Evolutionary conservation across 345 rosid genomes (phyloP).

Genomic region (Nasturtium officinale): DNA sequence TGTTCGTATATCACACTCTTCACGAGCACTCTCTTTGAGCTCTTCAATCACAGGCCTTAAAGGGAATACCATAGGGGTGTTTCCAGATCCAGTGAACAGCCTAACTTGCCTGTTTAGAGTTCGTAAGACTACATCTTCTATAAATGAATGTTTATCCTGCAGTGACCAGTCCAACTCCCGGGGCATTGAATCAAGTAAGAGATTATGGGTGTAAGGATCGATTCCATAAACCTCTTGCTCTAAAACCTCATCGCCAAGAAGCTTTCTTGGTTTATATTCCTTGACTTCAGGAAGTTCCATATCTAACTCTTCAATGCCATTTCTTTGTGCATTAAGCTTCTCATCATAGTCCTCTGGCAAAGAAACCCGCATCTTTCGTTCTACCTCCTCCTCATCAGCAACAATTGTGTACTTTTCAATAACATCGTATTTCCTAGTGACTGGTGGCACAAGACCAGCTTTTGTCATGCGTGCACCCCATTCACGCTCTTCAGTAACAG

Average conservation of each 20-base stretch:
- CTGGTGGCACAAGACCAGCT: slow-evolving; percentile 97
- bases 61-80: slow-evolving; percentile 87
- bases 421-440: slow-evolving; percentile 95
- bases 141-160: slow-evolving; percentile 73
- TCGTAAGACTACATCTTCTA: slow-evolving; percentile 86
- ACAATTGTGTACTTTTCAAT: slow-evolving; percentile 79
- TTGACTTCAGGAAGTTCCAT: slow-evolving; percentile 99
- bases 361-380: slow-evolving; percentile 82
- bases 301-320: slow-evolving; percentile 89
- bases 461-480: slow-evolving; percentile 99
- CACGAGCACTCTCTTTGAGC: slow-evolving; percentile 67
- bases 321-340: slow-evolving; percentile 87
- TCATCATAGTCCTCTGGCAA: slow-evolving; percentile 96
- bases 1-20: slow-evolving; percentile 65
- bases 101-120: slow-evolving; percentile 86
- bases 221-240: slow-evolving; percentile 99
- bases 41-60: slow-evolving; percentile 86
- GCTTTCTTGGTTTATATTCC: slow-evolving; percentile 91
- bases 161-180: slow-evolving; percentile 81
- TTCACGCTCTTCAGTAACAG: slow-evolving; percentile 85
- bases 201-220: slow-evolving; percentile 97
- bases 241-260: slow-evolving; percentile 83
- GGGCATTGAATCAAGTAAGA: slow-evolving; percentile 98
- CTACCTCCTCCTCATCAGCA: slow-evolving; percentile 90
- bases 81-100: slow-evolving; percentile 82